phyloP scores from a whole-genome alignment of 208 protist genomes.

The Dictyostelium gargantuum region DNA sequence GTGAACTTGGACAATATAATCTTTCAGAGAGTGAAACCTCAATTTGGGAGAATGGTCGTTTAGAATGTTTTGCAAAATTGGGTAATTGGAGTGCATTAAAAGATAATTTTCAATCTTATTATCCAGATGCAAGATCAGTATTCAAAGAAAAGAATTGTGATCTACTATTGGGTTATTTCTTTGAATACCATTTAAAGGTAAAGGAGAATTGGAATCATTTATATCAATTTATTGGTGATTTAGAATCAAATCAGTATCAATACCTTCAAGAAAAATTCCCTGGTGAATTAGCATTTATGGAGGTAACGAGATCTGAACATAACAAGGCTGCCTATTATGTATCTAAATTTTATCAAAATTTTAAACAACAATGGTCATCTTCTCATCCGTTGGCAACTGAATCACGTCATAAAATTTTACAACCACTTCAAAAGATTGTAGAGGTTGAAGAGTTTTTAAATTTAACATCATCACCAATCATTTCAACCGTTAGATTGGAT shows the following conservation, averaged over 20 bases:
- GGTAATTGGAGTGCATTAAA: conserved; percentile 69
- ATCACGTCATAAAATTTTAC: conserved; percentile 72
- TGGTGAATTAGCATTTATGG: conserved; percentile 72
- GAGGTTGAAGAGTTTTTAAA: conserved; percentile 83
- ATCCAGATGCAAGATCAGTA: background rate
- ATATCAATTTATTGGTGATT: conserved; percentile 38
- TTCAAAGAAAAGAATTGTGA: background rate
- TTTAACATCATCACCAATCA: conserved; percentile 45
- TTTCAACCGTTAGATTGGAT: background rate
- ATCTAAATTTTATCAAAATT: conserved; percentile 69
- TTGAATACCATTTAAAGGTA: conserved; percentile 34
- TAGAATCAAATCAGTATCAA: background rate
- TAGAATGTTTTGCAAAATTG: conserved; percentile 79
- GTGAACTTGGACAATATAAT: background rate
- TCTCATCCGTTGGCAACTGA: conserved; percentile 73
- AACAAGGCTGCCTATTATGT: conserved; percentile 77
- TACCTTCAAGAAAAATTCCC: conserved; percentile 34
- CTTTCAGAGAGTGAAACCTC: conserved; percentile 73
- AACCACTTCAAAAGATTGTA: conserved; percentile 79
- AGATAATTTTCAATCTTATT: conserved; percentile 59
- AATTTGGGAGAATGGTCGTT: conserved; percentile 80
- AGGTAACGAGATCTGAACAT: conserved; percentile 67
- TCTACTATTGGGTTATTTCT: background rate
- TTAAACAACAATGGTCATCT: conserved; percentile 78
- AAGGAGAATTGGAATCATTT: conserved; percentile 52